phyloP scores from a whole-genome alignment of 106 monocot species.

The Dioscorea alata region DNA sequence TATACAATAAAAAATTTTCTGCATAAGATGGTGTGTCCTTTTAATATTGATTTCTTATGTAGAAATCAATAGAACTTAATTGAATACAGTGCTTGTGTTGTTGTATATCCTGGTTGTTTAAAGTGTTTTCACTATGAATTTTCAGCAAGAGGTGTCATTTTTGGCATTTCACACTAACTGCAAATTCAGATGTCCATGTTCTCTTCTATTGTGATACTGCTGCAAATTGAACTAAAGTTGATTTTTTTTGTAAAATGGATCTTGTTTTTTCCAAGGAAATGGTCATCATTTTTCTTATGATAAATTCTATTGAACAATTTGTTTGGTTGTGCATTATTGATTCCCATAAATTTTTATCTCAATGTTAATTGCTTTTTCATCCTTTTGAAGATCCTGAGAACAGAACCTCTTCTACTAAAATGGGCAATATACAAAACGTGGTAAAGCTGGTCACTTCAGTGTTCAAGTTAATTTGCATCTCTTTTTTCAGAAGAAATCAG shows the following conservation, averaged over 20 bases:
- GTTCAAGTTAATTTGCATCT: constrained; percentile 58
- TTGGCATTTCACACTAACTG: background rate
- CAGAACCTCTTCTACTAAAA: constrained; percentile 17
- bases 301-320: too few species aligned
- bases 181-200: background rate
- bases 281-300: too few species aligned
- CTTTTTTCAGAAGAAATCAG: constrained; percentile 21
- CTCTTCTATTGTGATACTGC: background rate
- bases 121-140: background rate
- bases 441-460: constrained; percentile 37
- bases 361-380: background rate
- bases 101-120: background rate
- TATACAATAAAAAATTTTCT: too few species aligned
- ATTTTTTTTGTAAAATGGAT: background rate
- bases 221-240: background rate
- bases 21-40: too few species aligned
- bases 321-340: too few species aligned
- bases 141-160: background rate
- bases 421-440: constrained; percentile 28
- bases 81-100: too few species aligned
- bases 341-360: background rate
- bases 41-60: too few species aligned
- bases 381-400: constrained; percentile 17
- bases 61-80: too few species aligned
- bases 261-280: background rate